Percentiles rank a stretch among this genome's conserved stretches.
phyloP scores from a whole-genome alignment of 768 basidiomycete species.

The Rhodotorula toruloides region DNA sequence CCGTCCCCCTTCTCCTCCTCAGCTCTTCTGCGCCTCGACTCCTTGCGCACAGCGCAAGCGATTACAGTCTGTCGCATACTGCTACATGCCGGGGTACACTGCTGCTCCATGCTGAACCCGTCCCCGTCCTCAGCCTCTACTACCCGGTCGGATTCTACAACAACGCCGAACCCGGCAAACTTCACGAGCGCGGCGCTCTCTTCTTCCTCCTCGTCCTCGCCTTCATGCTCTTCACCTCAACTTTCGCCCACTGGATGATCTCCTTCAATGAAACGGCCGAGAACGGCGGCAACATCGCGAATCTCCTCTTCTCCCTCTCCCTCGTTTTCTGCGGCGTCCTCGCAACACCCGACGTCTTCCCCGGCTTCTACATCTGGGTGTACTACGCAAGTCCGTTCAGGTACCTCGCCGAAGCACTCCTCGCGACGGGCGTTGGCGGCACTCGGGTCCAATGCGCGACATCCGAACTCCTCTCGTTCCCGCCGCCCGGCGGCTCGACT shows the following conservation, averaged over 20 bases:
- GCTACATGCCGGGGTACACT: background rate
- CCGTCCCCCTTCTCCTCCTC: background rate
- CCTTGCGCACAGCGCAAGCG: too few species aligned
- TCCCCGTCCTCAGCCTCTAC: constrained; percentile 45
- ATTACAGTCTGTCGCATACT: background rate
- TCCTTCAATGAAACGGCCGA: constrained; percentile 48
- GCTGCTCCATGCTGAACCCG: too few species aligned
- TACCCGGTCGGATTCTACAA: constrained; percentile 49
- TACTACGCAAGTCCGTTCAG: constrained; percentile 41
- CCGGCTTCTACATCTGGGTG: constrained; percentile 47
- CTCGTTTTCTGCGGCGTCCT: constrained; percentile 51
- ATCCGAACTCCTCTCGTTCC: constrained; percentile 20
- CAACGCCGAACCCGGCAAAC: constrained; percentile 47
- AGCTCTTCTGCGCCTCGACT: too few species aligned
- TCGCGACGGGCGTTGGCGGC: constrained; percentile 31
- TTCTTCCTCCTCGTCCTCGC: constrained; percentile 49
- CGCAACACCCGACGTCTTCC: constrained; percentile 27
- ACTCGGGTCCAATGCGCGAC: constrained; percentile 13
- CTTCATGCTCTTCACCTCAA: constrained; percentile 51
- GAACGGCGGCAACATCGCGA: constrained; percentile 49
- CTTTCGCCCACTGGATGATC: constrained; percentile 48
- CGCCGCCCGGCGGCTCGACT: constrained; percentile 31
- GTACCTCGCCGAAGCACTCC: constrained; percentile 50
- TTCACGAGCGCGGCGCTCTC: constrained; percentile 49
- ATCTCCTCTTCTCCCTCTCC: constrained; percentile 50